Percentiles rank a stretch among this genome's conserved stretches.
Conservation (phyloP, 1,284 basidiomycete genomes). For the Microbotryomycetes sp. region DNA sequence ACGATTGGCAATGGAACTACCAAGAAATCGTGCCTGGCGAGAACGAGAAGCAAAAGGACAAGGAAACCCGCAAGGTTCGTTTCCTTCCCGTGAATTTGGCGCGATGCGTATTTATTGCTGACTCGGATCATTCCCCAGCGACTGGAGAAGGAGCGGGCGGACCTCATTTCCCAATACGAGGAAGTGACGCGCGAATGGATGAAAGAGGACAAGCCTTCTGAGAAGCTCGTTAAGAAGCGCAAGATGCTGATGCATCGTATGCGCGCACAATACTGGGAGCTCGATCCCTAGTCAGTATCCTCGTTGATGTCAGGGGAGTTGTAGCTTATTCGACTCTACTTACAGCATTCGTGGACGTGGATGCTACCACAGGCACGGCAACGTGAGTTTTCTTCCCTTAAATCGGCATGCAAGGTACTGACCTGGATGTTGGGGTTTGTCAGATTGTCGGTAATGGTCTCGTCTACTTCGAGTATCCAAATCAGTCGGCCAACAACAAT, state of each 20-base stretch:
- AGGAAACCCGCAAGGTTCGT: constrained; percentile 33
- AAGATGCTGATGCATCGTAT: constrained; percentile 37
- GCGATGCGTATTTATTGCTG: neutral
- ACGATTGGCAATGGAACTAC: constrained; percentile 33
- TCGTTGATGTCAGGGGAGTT: neutral
- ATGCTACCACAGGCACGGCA: constrained; percentile 32
- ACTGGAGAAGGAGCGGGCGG: constrained; percentile 35
- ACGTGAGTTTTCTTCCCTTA: neutral
- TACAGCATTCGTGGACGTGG: constrained; percentile 35
- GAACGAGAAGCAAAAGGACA: constrained; percentile 37
- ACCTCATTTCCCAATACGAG: constrained; percentile 37
- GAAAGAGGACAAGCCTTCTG: constrained; percentile 23
- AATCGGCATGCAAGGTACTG: too few species aligned
- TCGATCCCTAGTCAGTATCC: constrained; percentile 34
- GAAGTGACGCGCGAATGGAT: constrained; percentile 39
- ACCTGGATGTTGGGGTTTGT: neutral
- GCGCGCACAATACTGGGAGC: constrained; percentile 39
- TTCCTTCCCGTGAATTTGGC: neutral
- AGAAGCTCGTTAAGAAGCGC: constrained; percentile 31
- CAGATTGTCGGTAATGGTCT: constrained; percentile 37
- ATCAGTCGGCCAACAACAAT: constrained; percentile 3
- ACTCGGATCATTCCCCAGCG: constrained; percentile 13
- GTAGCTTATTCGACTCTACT: neutral
- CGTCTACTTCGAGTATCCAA: constrained; percentile 28
- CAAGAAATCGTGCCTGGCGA: constrained; percentile 34